Percentiles rank a stretch among this genome's conserved stretches.
These are phyloP conservation scores for Coemansia brasiliensis DNA, from an alignment of 192 early-diverging fungal species.

Conservation along the genomic window DNA sequence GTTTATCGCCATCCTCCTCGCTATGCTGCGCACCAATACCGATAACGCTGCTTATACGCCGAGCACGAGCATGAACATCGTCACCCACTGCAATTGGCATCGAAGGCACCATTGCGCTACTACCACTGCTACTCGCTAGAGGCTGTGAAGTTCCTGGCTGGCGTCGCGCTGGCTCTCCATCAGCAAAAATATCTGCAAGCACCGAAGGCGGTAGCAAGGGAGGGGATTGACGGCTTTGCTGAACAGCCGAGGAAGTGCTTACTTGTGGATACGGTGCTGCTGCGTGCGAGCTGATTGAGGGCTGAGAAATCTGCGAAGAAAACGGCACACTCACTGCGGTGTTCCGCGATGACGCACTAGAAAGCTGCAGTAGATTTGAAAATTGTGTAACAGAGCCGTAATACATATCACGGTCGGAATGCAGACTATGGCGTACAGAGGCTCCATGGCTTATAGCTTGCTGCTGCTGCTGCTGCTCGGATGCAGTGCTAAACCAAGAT, in stretches of 20 bases:
- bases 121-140: neutral
- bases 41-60: constrained; percentile 18
- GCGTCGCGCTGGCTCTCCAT: constrained; percentile 11
- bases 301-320: constrained; percentile 3
- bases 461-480: neutral
- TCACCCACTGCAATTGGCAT: neutral
- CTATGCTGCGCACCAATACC: neutral
- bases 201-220: constrained; percentile 35
- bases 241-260: neutral
- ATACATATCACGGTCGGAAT: neutral
- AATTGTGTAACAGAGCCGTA: constrained; percentile 1
- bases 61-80: constrained; percentile 1
- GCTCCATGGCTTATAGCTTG: neutral
- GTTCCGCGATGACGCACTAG: constrained; percentile 1
- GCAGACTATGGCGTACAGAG: neutral
- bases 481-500: neutral
- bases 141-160: neutral
- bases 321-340: constrained; percentile 1
- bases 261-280: neutral
- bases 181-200: constrained; percentile 39
- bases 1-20: neutral
- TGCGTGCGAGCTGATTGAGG: neutral
- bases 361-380: neutral
- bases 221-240: constrained; percentile 2
- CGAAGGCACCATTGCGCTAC: constrained; percentile 1